Evolutionary conservation across 1,284 basidiomycete species (phyloP).

Genomic region (Microbotryum saponariae): DNA sequence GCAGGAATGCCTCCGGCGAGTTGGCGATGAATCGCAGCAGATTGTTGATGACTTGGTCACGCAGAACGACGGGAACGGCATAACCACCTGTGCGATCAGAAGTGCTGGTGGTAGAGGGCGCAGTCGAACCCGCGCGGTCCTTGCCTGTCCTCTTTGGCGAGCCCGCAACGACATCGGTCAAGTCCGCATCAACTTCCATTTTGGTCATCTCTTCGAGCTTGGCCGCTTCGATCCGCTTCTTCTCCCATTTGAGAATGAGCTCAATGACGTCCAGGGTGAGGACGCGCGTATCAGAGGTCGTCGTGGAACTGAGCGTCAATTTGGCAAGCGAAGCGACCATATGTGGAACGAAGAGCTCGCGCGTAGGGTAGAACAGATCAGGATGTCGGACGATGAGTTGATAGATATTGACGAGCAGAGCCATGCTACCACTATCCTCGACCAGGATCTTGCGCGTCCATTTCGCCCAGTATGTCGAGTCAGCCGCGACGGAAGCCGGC

Average conservation of each 20-base stretch:
- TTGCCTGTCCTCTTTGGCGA: constrained; percentile 21
- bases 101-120: constrained; percentile 18
- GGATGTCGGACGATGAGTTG: constrained; percentile 87
- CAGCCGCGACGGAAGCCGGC: constrained; percentile 52
- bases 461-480: constrained; percentile 78
- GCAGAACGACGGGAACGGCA: constrained; percentile 57
- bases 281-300: constrained; percentile 71
- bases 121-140: constrained; percentile 1
- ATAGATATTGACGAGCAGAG: constrained; percentile 81
- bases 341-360: constrained; percentile 90
- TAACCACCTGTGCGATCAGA: constrained; percentile 10
- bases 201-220: constrained; percentile 41
- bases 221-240: constrained; percentile 50
- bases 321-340: constrained; percentile 86
- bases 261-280: constrained; percentile 44
- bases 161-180: constrained; percentile 6
- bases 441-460: constrained; percentile 77
- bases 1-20: constrained; percentile 59
- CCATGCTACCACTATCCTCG: constrained; percentile 72
- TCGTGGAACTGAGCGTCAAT: constrained; percentile 67
- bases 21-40: constrained; percentile 77
- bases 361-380: constrained; percentile 85
- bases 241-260: constrained; percentile 43
- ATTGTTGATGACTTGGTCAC: constrained; percentile 84
- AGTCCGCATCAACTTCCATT: constrained; percentile 42